These are phyloP conservation scores for Zygotorulaspora danielsina DNA, from an alignment of 805 yeast species.

Conservation along the genomic window DNA sequence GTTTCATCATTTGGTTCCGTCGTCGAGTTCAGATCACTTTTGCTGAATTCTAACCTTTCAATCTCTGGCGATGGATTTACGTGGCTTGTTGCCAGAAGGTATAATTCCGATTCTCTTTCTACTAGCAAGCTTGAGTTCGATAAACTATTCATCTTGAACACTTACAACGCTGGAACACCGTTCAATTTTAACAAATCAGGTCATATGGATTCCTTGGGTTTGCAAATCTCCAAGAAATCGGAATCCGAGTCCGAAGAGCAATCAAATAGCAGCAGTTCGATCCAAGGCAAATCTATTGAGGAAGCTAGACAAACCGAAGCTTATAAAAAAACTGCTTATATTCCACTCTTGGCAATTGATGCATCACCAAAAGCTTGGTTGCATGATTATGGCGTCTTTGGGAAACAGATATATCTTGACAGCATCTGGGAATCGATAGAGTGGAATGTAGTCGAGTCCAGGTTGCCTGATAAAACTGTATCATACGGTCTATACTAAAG, in stretches of 20 bases:
- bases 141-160: slow-evolving; percentile 63
- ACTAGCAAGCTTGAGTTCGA: slow-evolving; percentile 34
- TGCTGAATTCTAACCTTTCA: slow-evolving; percentile 63
- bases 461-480: slow-evolving; percentile 30
- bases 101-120: slow-evolving; percentile 13
- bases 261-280: slow-evolving; percentile 2
- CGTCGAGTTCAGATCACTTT: slow-evolving; percentile 65
- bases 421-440: slow-evolving; percentile 66
- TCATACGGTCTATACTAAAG: slow-evolving; percentile 12
- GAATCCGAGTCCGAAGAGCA: slow-evolving; percentile 14
- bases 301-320: slow-evolving; percentile 38
- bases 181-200: slow-evolving; percentile 54
- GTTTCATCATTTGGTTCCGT: slow-evolving; percentile 67
- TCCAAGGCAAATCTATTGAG: slow-evolving; percentile 30
- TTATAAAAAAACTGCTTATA: slow-evolving; percentile 31
- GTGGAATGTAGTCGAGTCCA: slow-evolving; percentile 62
- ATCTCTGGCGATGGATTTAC: slow-evolving; percentile 87
- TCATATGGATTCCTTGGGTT: slow-evolving; percentile 32
- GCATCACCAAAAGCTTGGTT: slow-evolving; percentile 67
- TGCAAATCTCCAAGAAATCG: slow-evolving; percentile 24
- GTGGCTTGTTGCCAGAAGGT: slow-evolving; percentile 69
- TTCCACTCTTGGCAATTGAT: slow-evolving; percentile 68
- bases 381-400: slow-evolving; percentile 73
- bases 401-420: slow-evolving; percentile 58
- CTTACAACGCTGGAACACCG: slow-evolving; percentile 89